Evolutionary conservation across 306 rosid genomes (phyloP).

Genomic region (Rosa chinensis): DNA sequence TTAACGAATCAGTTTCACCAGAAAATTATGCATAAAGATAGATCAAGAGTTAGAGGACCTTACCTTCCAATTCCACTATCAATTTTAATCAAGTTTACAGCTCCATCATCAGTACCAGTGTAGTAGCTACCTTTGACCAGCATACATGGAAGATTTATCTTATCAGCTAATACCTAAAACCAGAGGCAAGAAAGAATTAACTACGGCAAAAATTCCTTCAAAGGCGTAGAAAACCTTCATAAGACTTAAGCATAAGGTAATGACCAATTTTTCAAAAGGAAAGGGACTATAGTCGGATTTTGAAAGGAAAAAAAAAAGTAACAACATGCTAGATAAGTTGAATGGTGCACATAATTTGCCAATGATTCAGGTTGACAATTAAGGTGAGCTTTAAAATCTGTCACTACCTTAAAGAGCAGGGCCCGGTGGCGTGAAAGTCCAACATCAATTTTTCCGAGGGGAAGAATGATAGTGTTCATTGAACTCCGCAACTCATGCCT

Average conservation of each 20-base stretch:
- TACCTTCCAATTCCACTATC: conserved; percentile 92
- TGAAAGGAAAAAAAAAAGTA: conserved; percentile 1
- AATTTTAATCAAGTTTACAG: conserved; percentile 87
- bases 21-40: conserved; percentile 1
- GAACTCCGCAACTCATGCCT: conserved; percentile 69
- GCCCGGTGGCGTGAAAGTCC: conserved; percentile 99
- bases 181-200: conserved; percentile 34
- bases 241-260: conserved; percentile 17
- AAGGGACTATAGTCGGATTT: background rate
- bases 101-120: conserved; percentile 98
- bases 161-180: conserved; percentile 92
- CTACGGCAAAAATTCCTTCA: conserved; percentile 19
- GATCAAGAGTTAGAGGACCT: conserved; percentile 23
- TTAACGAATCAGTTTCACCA: conserved; percentile 21
- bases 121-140: conserved; percentile 98
- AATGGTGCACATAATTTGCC: conserved; percentile 9
- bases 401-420: conserved; percentile 86
- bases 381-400: conserved; percentile 17
- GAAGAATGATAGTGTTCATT: conserved; percentile 61
- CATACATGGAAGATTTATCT: conserved; percentile 89
- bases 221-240: conserved; percentile 12
- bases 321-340: background rate
- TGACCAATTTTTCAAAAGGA: background rate
- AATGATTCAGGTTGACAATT: conserved; percentile 11
- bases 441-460: conserved; percentile 84